Evolutionary conservation across 306 rosid species (phyloP).

Genomic region (Carpinus viminea): DNA sequence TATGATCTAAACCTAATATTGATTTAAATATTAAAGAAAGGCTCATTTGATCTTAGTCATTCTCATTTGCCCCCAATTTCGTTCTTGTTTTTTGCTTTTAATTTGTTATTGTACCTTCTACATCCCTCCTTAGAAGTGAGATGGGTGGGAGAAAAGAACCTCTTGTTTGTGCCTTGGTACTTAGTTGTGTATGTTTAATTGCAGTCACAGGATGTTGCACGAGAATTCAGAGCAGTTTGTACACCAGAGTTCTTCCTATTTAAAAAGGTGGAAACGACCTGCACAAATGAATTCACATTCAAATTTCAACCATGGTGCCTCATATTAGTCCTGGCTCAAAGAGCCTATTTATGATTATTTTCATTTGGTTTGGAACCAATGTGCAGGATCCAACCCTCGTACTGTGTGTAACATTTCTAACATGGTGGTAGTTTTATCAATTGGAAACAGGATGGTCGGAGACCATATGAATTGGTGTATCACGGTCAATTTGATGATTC

Average conservation of each 20-base stretch:
- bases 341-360: background rate
- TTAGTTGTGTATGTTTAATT: conserved; percentile 24
- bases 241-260: conserved; percentile 87
- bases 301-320: background rate
- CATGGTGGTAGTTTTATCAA: conserved; percentile 6
- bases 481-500: conserved; percentile 98
- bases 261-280: conserved; percentile 62
- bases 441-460: conserved; percentile 79
- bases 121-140: background rate
- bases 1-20: background rate
- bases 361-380: background rate
- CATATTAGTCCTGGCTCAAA: background rate
- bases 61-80: background rate
- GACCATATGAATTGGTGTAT: conserved; percentile 94
- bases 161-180: background rate
- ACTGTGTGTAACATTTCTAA: background rate
- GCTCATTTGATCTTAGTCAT: background rate
- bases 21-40: background rate
- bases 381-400: background rate
- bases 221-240: conserved; percentile 86
- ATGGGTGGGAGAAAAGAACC: background rate
- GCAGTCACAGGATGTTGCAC: conserved; percentile 87
- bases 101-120: background rate
- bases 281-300: background rate
- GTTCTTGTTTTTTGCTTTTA: background rate